A percentile compares a stretch with the other conserved stretches of the same genome.
Conservation (phyloP, 306 rosid species). For the Boehmeria nivea region DNA sequence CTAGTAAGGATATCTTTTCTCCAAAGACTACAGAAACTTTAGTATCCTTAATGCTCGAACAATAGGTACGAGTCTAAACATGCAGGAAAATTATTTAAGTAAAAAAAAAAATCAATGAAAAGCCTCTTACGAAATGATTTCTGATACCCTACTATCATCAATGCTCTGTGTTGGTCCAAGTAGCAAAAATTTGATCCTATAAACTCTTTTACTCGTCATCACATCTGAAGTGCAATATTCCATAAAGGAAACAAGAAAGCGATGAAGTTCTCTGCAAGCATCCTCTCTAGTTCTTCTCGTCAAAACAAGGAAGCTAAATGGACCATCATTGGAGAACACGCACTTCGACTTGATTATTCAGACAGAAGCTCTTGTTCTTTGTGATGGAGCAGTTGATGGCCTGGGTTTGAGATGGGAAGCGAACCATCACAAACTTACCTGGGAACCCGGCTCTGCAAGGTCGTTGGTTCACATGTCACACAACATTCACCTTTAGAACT, state of each 20-base stretch:
- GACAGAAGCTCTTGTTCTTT: slow-evolving; percentile 61
- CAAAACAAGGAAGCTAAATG: background rate
- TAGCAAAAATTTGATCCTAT: no score
- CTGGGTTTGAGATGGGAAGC: slow-evolving; percentile 43
- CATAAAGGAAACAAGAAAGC: background rate
- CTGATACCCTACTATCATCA: background rate
- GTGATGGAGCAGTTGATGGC: slow-evolving; percentile 62
- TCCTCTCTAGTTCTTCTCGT: no score
- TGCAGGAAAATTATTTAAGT: no score
- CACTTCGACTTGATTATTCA: slow-evolving; percentile 42
- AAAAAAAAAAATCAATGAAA: background rate
- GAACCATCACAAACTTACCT: slow-evolving; percentile 47
- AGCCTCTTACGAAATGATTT: background rate
- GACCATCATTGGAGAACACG: slow-evolving; percentile 58
- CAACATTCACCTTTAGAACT: slow-evolving; percentile 5
- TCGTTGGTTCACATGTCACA: background rate
- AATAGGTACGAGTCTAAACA: no score
- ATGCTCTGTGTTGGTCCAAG: no score
- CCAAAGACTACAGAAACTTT: no score
- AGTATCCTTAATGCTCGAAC: no score
- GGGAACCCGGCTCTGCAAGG: slow-evolving; percentile 38
- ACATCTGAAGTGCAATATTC: no score
- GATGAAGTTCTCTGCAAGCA: no score
- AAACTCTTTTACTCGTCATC: no score
- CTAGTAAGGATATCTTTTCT: no score